A percentile compares a stretch with the other conserved stretches of the same genome.
Evolutionary conservation across 2,329 filamentous ascomycete genomes (phyloP).

Genomic region (Alternaria atra): DNA sequence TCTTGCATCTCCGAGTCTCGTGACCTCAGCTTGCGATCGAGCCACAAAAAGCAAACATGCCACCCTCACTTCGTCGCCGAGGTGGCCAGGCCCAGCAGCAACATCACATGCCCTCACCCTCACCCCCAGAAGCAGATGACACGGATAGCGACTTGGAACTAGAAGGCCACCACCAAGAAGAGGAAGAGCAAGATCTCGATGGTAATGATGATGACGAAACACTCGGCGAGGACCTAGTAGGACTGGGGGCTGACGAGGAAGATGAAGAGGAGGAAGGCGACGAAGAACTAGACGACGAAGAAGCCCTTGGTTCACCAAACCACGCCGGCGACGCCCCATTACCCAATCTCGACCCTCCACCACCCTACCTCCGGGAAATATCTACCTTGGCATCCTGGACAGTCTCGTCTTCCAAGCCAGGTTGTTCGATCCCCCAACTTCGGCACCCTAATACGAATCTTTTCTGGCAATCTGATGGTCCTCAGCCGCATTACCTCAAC

Average conservation of each 20-base stretch:
- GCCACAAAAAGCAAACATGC: slow-evolving; percentile 30
- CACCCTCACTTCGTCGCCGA: slow-evolving; percentile 39
- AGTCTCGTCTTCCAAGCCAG: slow-evolving; percentile 82
- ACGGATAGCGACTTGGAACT: slow-evolving; percentile 42
- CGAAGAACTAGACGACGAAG: slow-evolving; percentile 60
- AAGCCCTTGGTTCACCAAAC: slow-evolving; percentile 27
- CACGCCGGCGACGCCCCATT: slow-evolving; percentile 17
- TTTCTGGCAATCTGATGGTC: slow-evolving; percentile 89
- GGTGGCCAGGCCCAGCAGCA: slow-evolving; percentile 16
- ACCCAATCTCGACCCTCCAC: slow-evolving; percentile 46
- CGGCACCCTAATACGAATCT: slow-evolving; percentile 75
- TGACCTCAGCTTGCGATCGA: slow-evolving; percentile 12
- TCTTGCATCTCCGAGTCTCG: slow-evolving; percentile 4
- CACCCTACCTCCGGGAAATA: slow-evolving; percentile 75
- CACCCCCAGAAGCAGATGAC: slow-evolving; percentile 27
- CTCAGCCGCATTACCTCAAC: slow-evolving; percentile 82
- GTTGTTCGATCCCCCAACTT: slow-evolving; percentile 79
- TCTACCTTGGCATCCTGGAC: slow-evolving; percentile 85
- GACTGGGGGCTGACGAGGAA: slow-evolving; percentile 53
- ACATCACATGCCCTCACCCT: slow-evolving; percentile 25
- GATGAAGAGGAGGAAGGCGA: slow-evolving; percentile 26
- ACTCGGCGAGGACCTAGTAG: slow-evolving; percentile 36
- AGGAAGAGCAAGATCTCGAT: slow-evolving; percentile 15
- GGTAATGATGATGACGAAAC: slow-evolving; percentile 18
- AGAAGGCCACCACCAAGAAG: slow-evolving; percentile 18